phyloP scores from a whole-genome alignment of 2,329 filamentous ascomycete genomes.

The Colletotrichum lupini region DNA sequence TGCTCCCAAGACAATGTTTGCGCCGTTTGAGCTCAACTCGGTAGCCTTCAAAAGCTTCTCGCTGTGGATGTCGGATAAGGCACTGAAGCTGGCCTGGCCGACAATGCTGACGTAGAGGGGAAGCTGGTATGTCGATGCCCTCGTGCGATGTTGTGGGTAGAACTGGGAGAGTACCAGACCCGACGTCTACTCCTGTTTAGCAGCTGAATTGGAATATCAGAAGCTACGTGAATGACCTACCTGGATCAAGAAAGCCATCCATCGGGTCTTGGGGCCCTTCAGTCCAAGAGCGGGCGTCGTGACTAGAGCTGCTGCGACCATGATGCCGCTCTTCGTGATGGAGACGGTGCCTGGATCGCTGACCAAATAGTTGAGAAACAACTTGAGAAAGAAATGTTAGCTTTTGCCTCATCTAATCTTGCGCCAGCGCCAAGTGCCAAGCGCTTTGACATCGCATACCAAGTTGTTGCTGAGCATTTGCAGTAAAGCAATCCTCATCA shows the following conservation, averaged over 20 bases:
- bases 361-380: conserved; percentile 44
- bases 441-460: conserved; percentile 25
- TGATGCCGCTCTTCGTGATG: conserved; percentile 44
- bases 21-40: conserved; percentile 43
- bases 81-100: conserved; percentile 43
- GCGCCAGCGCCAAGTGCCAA: neutral
- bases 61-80: conserved; percentile 45
- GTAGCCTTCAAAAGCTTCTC: conserved; percentile 44
- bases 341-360: conserved; percentile 46
- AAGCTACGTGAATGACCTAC: too few relatives aligned
- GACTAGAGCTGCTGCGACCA: conserved; percentile 42
- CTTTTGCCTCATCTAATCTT: neutral
- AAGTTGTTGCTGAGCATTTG: conserved; percentile 48
- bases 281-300: conserved; percentile 39
- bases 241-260: conserved; percentile 46
- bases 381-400: conserved; percentile 34
- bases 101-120: conserved; percentile 43
- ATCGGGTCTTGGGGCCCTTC: conserved; percentile 41
- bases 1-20: conserved; percentile 44
- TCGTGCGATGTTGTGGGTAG: conserved; percentile 38
- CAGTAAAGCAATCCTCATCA: conserved; percentile 44
- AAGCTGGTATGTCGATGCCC: conserved; percentile 40
- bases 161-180: conserved; percentile 45
- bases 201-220: too few relatives aligned
- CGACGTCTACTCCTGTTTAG: conserved; percentile 35